Evolutionary conservation across 1,139 yeast genomes (phyloP), one percentile per base, ranked within the genome.

Genomic region (Debaryomyces sp.): DNA sequence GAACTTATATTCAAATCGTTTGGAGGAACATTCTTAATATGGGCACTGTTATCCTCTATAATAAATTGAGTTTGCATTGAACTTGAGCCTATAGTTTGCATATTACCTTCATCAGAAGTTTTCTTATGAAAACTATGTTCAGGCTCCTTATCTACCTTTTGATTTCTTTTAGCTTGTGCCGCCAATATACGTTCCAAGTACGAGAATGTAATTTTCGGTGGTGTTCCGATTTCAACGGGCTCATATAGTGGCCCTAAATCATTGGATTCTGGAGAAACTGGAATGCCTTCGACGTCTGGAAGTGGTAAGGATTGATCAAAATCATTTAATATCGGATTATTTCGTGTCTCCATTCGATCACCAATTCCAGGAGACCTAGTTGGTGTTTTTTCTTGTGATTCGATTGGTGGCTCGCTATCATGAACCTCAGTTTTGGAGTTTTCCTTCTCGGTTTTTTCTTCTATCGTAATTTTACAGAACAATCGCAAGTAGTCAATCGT

Each of bases 401-500:
- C 23, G 6, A 32, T 21, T 6, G 13, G 27, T 15, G 17, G 9
- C 12, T n/a, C 12, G 43, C 45, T 34, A 41, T 46, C 30, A 5
- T 41, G 34, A 6, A 6, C 15, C 0, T 42, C 22, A 7, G 24
- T 29, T 13, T 8, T 17, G 5, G 13, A 22, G 27, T 27, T 44
- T 43, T 43, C 41, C 38, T 59, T 65, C 33, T 50, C 54, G 30
- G 55, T 49, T 36, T 54, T 53, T 42, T 64, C 67, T 24, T 62
- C 62, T 6, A 65, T 53, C 51, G 67, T 65, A 1, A 71, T 70
- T 43, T 64, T 60, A 47, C 78, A 73, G 44, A 74, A 66, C 29
- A 65, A 66, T 41, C 71, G 57, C 43, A 75, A 60, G 45, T 70
- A 75, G 41, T 73, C 77, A 6, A 70, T 58, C 0, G 78, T 73